Conservation (phyloP, 2,329 filamentous ascomycete species). For the Colletotrichum brevisporum region DNA sequence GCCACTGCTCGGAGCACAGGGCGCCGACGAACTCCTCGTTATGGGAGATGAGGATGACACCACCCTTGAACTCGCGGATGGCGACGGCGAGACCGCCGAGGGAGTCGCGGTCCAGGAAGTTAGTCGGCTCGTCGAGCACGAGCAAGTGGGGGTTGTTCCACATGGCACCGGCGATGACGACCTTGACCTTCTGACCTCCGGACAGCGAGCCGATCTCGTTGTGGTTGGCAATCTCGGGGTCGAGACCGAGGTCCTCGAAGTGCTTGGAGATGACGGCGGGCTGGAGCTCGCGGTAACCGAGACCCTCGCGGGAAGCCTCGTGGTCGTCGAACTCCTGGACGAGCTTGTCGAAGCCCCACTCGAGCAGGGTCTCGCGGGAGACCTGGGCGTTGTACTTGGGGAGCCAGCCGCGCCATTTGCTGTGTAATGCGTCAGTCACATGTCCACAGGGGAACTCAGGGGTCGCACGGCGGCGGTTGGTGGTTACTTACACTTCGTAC, state of each 20-base stretch:
- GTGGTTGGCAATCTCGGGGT: constrained; percentile 98
- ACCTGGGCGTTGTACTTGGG: constrained; percentile 96
- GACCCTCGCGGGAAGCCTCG: constrained; percentile 97
- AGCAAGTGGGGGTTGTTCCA: constrained; percentile 99
- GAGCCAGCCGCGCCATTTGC: constrained; percentile 89
- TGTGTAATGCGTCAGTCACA: constrained; percentile 51
- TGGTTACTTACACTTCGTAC: constrained; percentile 83
- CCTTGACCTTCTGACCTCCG: constrained; percentile 99
- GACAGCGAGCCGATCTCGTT: constrained; percentile 97
- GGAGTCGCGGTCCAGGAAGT: constrained; percentile 98
- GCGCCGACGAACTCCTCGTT: constrained; percentile 99
- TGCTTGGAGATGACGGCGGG: constrained; percentile 97
- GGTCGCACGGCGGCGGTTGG: too few relatives aligned
- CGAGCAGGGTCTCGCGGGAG: constrained; percentile 89
- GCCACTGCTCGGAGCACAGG: constrained; percentile 96
- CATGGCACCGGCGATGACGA: constrained; percentile 95
- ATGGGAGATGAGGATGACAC: constrained; percentile 99
- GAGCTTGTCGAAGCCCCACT: constrained; percentile 91
- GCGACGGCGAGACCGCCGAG: constrained; percentile 97
- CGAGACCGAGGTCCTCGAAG: constrained; percentile 95
- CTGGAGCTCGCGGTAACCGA: constrained; percentile 94
- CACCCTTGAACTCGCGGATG: constrained; percentile 97
- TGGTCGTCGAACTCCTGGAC: constrained; percentile 99
- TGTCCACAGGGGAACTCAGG: constrained; percentile 42
- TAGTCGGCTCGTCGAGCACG: constrained; percentile 98